A percentile compares a stretch with the other conserved stretches of the same genome.
Conservation (phyloP, 2,329 filamentous ascomycete species). For the Colletotrichum costaricense region DNA sequence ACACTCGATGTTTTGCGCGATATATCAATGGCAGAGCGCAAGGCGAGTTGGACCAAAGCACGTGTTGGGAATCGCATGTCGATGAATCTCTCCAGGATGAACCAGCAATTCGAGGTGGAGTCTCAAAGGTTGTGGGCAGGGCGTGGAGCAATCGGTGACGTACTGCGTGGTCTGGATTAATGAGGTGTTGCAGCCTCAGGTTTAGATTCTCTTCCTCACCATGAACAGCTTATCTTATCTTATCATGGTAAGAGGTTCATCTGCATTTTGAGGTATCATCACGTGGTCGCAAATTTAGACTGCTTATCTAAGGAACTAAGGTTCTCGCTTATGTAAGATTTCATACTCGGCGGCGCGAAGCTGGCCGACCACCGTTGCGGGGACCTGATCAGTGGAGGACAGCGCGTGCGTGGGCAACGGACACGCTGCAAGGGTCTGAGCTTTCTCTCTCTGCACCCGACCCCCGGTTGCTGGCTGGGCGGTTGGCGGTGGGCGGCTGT, state of each 20-base stretch:
- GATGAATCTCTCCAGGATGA: conserved; percentile 14
- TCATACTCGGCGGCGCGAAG: conserved; percentile 1
- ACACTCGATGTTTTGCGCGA: conserved; percentile 3
- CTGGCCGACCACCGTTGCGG: neutral
- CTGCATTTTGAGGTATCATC: neutral
- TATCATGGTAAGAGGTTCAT: no score
- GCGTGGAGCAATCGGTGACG: conserved; percentile 22
- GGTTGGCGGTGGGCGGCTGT: conserved; percentile 4
- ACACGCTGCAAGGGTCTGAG: conserved; percentile 30
- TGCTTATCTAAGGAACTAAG: neutral
- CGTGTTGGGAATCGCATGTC: neutral
- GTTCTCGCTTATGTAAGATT: conserved; percentile 2
- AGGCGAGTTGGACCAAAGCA: neutral
- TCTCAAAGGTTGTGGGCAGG: neutral
- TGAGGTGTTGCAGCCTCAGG: conserved; percentile 10
- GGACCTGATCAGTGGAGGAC: neutral
- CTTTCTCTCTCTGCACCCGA: conserved; percentile 1
- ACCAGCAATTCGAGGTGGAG: conserved; percentile 21
- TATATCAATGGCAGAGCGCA: neutral
- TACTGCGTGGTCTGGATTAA: neutral
- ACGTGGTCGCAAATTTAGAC: neutral
- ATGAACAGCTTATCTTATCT: no score
- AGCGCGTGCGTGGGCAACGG: conserved; percentile 14
- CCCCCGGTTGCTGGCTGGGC: conserved; percentile 11
- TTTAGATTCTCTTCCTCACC: no score